Evolutionary conservation across 208 protist genomes (phyloP).

Genomic region (Trypanosoma cruzi): DNA sequence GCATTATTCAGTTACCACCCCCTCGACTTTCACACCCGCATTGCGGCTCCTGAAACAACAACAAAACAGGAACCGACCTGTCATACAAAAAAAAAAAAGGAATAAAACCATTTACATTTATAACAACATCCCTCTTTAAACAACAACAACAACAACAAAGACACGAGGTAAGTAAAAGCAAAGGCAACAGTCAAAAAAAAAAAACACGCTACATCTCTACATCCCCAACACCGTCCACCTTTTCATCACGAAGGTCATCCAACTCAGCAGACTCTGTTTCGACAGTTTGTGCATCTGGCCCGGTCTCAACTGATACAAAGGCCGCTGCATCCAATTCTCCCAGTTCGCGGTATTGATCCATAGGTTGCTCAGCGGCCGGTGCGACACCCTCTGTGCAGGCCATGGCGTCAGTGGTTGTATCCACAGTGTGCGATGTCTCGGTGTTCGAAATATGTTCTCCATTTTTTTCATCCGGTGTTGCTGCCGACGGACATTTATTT

Average conservation of each 20-base stretch:
- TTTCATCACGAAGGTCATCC: too few species aligned
- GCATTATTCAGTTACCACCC: not conserved
- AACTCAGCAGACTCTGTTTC: not conserved
- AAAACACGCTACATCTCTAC: too few species aligned
- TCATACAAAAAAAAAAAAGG: not conserved
- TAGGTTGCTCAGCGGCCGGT: not conserved
- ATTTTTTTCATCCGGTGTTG: not conserved
- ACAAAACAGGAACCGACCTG: not conserved
- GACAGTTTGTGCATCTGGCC: not conserved
- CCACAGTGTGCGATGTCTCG: not conserved
- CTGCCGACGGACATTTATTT: not conserved
- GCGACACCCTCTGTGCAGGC: not conserved
- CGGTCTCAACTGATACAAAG: not conserved
- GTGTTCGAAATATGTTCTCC: not conserved
- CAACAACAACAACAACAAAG: not conserved
- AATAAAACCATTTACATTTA: conserved; percentile 5
- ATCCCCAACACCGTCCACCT: too few species aligned
- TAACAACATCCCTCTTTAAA: not conserved
- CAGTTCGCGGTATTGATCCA: not conserved
- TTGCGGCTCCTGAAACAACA: not conserved
- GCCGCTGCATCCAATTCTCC: not conserved
- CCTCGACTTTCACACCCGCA: too few species aligned
- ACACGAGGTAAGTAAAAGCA: not conserved
- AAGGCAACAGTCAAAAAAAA: not conserved
- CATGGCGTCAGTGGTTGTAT: not conserved